Conservation (phyloP, 2,329 filamentous ascomycete genomes). For the Fusarium avenaceum region DNA sequence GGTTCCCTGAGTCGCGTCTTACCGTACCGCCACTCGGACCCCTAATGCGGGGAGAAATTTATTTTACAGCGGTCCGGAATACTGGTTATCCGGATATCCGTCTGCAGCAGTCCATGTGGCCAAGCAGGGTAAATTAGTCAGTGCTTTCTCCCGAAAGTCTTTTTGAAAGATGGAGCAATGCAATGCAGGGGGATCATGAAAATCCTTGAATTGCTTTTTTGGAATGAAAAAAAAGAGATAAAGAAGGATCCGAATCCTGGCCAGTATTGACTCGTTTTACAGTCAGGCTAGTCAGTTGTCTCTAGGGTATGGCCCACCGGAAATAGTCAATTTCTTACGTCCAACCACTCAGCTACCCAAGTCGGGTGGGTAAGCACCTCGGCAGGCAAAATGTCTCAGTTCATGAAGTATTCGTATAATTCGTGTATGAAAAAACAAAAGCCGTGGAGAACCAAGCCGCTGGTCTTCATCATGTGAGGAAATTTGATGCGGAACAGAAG, state of each 20-base stretch:
- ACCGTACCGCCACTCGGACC: too few species aligned
- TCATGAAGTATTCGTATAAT: background rate
- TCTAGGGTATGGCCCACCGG: background rate
- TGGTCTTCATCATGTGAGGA: background rate
- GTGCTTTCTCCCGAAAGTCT: background rate
- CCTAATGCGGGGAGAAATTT: background rate
- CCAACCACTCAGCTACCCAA: background rate
- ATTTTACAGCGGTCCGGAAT: background rate
- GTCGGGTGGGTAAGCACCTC: background rate
- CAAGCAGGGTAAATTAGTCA: background rate
- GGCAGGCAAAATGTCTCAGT: background rate
- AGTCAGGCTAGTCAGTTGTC: background rate
- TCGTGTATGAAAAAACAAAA: too few species aligned
- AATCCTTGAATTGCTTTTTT: background rate
- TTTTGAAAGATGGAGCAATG: background rate
- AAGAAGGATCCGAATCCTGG: background rate
- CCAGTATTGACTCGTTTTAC: background rate
- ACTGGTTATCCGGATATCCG: background rate
- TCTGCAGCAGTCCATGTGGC: too few species aligned
- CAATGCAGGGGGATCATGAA: background rate
- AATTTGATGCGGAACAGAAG: background rate
- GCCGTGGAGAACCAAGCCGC: background rate
- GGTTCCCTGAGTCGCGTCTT: too few species aligned
- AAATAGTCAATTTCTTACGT: background rate
- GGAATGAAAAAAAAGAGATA: background rate